Conservation (phyloP, 352 stramenopile genomes). For the Phytophthora cryptogea region DNA sequence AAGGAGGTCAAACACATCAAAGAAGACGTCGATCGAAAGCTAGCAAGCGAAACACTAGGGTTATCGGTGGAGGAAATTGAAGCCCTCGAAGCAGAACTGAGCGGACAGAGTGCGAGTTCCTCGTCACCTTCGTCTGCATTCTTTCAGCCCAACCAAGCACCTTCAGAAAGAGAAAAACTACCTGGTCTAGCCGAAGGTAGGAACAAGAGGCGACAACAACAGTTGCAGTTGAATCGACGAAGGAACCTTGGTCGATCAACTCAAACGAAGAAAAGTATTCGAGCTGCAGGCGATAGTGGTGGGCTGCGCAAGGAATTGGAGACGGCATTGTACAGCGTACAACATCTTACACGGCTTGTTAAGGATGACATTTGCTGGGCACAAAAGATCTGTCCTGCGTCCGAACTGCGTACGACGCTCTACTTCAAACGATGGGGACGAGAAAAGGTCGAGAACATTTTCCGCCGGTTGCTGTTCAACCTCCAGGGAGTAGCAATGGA, state of each 20-base stretch:
- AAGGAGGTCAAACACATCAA: slow-evolving; percentile 53
- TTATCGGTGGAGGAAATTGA: slow-evolving; percentile 73
- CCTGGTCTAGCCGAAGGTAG: slow-evolving; percentile 18
- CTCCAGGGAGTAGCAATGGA: slow-evolving; percentile 65
- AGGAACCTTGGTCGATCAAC: slow-evolving; percentile 7
- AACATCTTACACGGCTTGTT: slow-evolving; percentile 69
- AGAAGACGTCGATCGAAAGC: slow-evolving; percentile 56
- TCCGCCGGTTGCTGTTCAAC: slow-evolving; percentile 69
- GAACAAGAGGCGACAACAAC: slow-evolving; percentile 15
- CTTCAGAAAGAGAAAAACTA: slow-evolving; percentile 22
- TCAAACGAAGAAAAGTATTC: slow-evolving; percentile 16
- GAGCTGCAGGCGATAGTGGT: slow-evolving; percentile 21
- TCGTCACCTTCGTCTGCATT: background rate
- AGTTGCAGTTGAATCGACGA: slow-evolving; percentile 11
- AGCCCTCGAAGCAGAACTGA: slow-evolving; percentile 59
- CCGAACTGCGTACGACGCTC: slow-evolving; percentile 64
- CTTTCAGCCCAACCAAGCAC: slow-evolving; percentile 11
- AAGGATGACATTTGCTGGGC: slow-evolving; percentile 75
- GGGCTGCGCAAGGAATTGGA: slow-evolving; percentile 61
- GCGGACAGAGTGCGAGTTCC: slow-evolving; percentile 18
- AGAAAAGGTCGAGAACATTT: slow-evolving; percentile 80
- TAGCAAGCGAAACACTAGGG: slow-evolving; percentile 67
- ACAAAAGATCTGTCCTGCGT: slow-evolving; percentile 70
- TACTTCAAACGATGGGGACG: slow-evolving; percentile 84
- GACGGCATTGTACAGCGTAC: slow-evolving; percentile 57